Base-by-base conservation (phyloP, 768 basidiomycete species). In the Lactifluus piperatus region DNA sequence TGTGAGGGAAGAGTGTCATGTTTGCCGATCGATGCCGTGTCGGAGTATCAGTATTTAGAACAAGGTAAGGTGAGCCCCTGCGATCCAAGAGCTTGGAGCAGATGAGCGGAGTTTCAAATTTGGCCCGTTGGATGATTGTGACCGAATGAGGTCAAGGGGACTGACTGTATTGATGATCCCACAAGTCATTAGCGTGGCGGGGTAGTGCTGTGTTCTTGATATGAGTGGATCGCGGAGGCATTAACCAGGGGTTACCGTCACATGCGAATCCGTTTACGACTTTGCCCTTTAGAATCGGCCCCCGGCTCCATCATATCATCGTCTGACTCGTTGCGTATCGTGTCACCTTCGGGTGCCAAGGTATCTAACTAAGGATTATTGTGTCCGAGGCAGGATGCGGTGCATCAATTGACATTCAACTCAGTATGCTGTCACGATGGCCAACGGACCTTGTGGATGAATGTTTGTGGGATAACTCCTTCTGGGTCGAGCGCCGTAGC, bases 401-500 rank as follows among this genome's bases (percentile, higher is more conserved):
- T 16, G 43, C 36, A 32, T 60, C 44, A 60, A 43, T 46, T 39
- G 43, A 51, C 4, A 39, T 46, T 6, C 26, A 56, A 32, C 24
- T 41, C 29, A 20, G 32, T 22, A 32, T 3, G 22, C 22, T 11
- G 20, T 46, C 34, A 18, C 10, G 26, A 24, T n/a, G 18, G 32
- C 24, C 11, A 34, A 45, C 69, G 51, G 65, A 78, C 89, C 76
- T 81, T 81, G 36, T 71, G 66, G 11, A 87, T 68, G 65, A 88
- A 84, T 0, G 72, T 72, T 47, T 73, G 71, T 8, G 81, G 78
- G 1, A 87, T 74, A 13, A 68, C 64, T 54, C 84, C 85, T 22
- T 77, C 73, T 8, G 81, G 77, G 65, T 90, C 86, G 37, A 90
- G 68, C 4, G 70, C 66, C 63, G 74, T 77, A 41, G 85, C 83